These are phyloP conservation scores for Rhododendron kiyosumense DNA, from an alignment of 148 eudicot genomes.

Conservation along the genomic window DNA sequence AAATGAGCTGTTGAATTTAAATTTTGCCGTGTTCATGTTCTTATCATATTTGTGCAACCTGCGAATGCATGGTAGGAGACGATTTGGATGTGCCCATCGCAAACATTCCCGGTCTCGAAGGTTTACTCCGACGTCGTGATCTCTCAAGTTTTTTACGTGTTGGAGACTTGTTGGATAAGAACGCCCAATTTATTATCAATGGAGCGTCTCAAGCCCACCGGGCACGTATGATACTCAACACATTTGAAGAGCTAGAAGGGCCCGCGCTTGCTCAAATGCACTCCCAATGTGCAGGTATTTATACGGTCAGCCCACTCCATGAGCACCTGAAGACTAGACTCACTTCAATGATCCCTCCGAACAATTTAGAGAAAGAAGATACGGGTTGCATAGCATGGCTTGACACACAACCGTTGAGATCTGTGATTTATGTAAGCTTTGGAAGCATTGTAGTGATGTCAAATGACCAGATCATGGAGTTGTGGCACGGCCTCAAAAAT, in stretches of 20 bases:
- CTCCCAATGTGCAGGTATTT: no score
- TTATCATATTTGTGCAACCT: no score
- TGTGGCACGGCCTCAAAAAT: not conserved
- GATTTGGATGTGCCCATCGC: not conserved
- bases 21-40: no score
- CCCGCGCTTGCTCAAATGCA: no score
- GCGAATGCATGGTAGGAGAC: not conserved
- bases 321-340: no score
- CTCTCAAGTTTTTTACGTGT: not conserved
- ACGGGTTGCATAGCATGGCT: not conserved
- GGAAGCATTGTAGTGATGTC: not conserved
- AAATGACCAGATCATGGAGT: not conserved
- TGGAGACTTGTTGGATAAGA: not conserved
- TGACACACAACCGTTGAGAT: not conserved
- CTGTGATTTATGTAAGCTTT: not conserved
- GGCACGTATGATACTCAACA: not conserved
- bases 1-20: no score
- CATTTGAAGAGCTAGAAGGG: not conserved
- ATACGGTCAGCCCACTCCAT: no score
- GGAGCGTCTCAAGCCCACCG: not conserved
- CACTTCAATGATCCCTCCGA: no score
- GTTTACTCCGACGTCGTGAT: not conserved
- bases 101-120: not conserved
- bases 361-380: not conserved
- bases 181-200: not conserved